phyloP scores from a whole-genome alignment of 306 rosid species.

The Vigna unguiculata region DNA sequence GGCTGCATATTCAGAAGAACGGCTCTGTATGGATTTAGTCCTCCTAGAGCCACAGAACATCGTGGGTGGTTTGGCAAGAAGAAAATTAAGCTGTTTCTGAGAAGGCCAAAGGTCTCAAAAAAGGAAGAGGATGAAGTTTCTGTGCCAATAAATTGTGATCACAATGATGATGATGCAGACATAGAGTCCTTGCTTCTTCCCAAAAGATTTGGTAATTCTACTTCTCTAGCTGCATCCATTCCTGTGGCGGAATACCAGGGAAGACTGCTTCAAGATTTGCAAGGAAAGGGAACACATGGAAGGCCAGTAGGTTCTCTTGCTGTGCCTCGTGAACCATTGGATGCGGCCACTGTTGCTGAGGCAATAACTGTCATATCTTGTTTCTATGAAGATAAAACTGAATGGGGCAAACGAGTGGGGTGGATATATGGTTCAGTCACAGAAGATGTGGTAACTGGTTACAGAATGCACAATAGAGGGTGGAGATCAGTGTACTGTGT shows the following conservation, averaged over 20 bases:
- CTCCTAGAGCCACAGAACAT: conserved; percentile 87
- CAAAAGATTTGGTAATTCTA: conserved; percentile 80
- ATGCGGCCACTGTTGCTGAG: conserved; percentile 86
- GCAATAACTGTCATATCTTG: conserved; percentile 85
- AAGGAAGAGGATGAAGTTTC: conserved; percentile 69
- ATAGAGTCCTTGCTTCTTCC: conserved; percentile 85
- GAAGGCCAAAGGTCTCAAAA: conserved; percentile 59
- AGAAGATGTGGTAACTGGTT: conserved; percentile 91
- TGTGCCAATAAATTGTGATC: conserved; percentile 54
- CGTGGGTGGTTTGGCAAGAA: conserved; percentile 76
- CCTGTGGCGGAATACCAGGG: conserved; percentile 90
- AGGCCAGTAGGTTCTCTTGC: conserved; percentile 89
- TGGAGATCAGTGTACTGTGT: conserved; percentile 90
- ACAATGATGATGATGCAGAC: conserved; percentile 71
- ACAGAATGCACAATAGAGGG: conserved; percentile 91
- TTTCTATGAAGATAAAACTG: conserved; percentile 86
- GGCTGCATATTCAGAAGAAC: conserved; percentile 90
- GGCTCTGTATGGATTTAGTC: conserved; percentile 87
- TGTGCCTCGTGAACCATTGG: conserved; percentile 81
- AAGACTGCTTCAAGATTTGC: conserved; percentile 74
- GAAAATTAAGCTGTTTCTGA: conserved; percentile 68
- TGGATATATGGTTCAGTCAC: conserved; percentile 97
- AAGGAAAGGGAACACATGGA: conserved; percentile 66
- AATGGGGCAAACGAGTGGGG: conserved; percentile 90
- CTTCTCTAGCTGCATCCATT: conserved; percentile 70